Evolutionary conservation across 805 yeast genomes (phyloP).

Genomic region (Ogataea thermomethanolica): DNA sequence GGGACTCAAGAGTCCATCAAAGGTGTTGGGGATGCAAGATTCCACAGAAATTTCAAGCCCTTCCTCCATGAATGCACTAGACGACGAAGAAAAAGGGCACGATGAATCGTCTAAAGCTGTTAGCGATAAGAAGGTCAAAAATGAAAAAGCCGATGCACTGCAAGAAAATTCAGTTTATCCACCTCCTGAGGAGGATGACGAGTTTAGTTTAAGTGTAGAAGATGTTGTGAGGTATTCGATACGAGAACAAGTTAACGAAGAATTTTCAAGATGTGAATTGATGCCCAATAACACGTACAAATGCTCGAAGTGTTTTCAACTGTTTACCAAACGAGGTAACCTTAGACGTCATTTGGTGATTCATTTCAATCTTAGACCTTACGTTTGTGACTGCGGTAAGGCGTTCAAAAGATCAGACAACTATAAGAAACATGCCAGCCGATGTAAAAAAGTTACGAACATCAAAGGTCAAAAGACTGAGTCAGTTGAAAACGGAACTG

Average conservation of each 20-base stretch:
- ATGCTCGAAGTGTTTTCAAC: constrained; percentile 21
- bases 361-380: constrained; percentile 25
- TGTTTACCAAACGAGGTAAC: constrained; percentile 26
- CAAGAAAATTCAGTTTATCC: too few species aligned
- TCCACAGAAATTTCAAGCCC: too few species aligned
- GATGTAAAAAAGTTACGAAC: constrained; percentile 17
- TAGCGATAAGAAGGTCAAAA: background rate
- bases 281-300: constrained; percentile 19
- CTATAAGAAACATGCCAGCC: constrained; percentile 21
- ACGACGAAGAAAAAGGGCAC: too few species aligned
- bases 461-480: constrained; percentile 1
- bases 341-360: constrained; percentile 24
- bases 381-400: constrained; percentile 25
- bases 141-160: background rate
- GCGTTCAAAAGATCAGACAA: constrained; percentile 27
- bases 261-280: constrained; percentile 20
- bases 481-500: background rate
- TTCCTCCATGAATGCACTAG: too few species aligned
- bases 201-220: background rate
- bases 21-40: too few species aligned
- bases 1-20: too few species aligned
- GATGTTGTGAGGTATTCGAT: constrained; percentile 6
- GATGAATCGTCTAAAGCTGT: background rate
- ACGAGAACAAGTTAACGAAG: constrained; percentile 19
- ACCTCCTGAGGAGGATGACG: constrained; percentile 5